A percentile compares a stretch with the other conserved stretches of the same genome.
Evolutionary conservation across 225 moss, liverwort and hornwort species (phyloP).

Genomic region (Antitrichia curtipendula): DNA sequence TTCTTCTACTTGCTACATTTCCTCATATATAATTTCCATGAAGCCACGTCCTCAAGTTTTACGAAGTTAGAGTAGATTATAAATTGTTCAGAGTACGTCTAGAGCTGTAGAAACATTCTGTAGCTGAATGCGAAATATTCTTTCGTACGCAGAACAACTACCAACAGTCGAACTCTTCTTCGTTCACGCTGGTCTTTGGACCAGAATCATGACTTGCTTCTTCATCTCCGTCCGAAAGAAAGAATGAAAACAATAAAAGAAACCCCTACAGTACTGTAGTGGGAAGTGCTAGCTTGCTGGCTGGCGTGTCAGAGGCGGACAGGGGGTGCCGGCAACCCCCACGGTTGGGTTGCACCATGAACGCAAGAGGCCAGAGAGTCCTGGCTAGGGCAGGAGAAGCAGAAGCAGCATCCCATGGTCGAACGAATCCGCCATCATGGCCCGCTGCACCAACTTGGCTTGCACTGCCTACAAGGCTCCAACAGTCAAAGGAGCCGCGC

Average conservation of each 20-base stretch:
- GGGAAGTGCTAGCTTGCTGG: not conserved
- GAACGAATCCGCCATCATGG: slow-evolving; percentile 22
- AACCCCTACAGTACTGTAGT: not conserved
- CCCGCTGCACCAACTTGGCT: slow-evolving; percentile 9
- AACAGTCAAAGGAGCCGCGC: slow-evolving; percentile 35
- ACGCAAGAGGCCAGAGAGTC: not conserved
- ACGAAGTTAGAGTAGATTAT: not conserved
- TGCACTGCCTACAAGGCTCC: not conserved
- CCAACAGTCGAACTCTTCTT: not conserved
- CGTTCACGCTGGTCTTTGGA: not conserved
- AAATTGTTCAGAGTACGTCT: not conserved
- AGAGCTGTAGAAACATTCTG: not conserved
- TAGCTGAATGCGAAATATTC: not conserved
- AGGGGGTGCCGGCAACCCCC: slow-evolving; percentile 32
- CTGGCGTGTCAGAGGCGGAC: slow-evolving; percentile 4
- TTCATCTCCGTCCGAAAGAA: not conserved
- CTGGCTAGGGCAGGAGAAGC: not conserved
- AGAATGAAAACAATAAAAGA: not conserved
- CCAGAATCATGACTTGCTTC: not conserved
- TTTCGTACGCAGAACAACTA: not conserved
- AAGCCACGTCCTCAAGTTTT: not conserved
- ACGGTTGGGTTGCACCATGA: slow-evolving; percentile 23
- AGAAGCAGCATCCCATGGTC: slow-evolving; percentile 3
- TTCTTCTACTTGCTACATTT: not conserved
- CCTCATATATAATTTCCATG: not conserved